phyloP scores from a whole-genome alignment of 208 protist genomes.

The Leishmania aethiopica region DNA sequence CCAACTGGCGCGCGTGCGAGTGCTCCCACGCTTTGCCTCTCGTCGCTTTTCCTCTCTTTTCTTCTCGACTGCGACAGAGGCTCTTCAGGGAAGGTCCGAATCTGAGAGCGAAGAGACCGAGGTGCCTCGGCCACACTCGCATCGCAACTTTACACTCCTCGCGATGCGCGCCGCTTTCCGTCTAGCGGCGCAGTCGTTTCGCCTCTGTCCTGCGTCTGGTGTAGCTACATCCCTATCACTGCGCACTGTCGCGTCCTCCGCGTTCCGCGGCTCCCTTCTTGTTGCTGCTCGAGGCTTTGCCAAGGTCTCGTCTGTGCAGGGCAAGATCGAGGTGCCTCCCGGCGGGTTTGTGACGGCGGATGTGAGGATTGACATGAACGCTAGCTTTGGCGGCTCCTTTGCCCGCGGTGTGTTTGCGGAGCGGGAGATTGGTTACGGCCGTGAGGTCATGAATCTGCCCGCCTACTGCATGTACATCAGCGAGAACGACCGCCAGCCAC shows the following conservation, averaged over 20 bases:
- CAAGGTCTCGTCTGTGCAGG: constrained; percentile 68
- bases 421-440: constrained; percentile 78
- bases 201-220: neutral
- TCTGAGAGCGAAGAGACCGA: neutral
- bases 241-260: neutral
- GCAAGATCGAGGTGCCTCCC: constrained; percentile 54
- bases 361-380: constrained; percentile 77
- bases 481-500: constrained; percentile 47
- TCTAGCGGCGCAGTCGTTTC: neutral
- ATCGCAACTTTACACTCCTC: neutral
- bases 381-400: constrained; percentile 72
- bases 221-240: neutral
- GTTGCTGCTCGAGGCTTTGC: constrained; percentile 42
- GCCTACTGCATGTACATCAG: constrained; percentile 82
- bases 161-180: constrained; percentile 1
- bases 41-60: neutral
- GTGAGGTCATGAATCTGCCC: constrained; percentile 82
- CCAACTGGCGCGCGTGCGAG: neutral
- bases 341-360: constrained; percentile 83
- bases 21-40: neutral
- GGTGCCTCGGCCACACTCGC: neutral
- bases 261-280: constrained; percentile 6
- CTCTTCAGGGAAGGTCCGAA: neutral
- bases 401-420: constrained; percentile 76
- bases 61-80: neutral